A percentile compares a stretch with the other conserved stretches of the same genome.
Evolutionary conservation across 306 rosid species (phyloP).

Genomic region (Corylus avellana): DNA sequence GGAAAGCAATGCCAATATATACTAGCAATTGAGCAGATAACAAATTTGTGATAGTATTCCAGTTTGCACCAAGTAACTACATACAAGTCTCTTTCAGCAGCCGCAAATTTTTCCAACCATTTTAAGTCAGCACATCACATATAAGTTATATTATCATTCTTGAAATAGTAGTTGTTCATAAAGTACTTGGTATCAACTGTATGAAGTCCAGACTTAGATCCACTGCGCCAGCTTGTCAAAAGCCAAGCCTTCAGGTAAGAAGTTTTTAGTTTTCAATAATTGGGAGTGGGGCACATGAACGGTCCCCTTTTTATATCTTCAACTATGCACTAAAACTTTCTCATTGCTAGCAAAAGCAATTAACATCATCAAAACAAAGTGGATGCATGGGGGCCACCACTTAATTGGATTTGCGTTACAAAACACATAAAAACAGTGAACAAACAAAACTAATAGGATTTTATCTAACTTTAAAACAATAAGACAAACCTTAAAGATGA

Average conservation of each 20-base stretch:
- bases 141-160: neutral
- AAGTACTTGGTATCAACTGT: neutral
- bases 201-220: neutral
- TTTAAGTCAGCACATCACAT: neutral
- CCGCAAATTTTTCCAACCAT: neutral
- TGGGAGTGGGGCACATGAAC: neutral
- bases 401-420: neutral
- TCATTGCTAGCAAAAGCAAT: neutral
- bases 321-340: neutral
- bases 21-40: too few relatives aligned
- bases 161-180: neutral
- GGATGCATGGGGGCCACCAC: neutral
- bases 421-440: neutral
- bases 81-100: neutral
- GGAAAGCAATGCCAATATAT: neutral
- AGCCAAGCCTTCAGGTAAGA: slow-evolving; percentile 1
- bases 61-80: neutral
- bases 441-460: neutral
- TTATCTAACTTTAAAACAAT: neutral
- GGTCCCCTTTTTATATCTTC: neutral
- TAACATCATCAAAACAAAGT: neutral
- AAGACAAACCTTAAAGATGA: neutral
- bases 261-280: neutral
- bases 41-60: neutral
- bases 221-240: neutral